Conservation (phyloP, 768 basidiomycete genomes). For the Lactarius quietus region DNA sequence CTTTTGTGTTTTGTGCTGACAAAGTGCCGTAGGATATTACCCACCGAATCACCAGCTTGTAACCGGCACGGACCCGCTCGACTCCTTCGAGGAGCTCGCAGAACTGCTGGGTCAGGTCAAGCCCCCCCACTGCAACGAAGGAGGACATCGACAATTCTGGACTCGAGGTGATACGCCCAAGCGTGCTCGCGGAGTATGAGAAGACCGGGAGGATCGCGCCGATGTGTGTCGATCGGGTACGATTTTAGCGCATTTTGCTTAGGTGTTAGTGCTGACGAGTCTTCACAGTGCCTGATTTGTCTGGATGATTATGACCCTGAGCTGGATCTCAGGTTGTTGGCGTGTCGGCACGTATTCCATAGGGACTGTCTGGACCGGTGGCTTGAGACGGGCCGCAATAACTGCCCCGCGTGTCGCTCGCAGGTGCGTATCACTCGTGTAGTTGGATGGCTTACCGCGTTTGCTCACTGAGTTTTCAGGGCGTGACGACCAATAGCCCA, state of each 20-base stretch:
- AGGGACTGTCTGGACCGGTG: conserved; percentile 68
- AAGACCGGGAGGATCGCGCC: conserved; percentile 37
- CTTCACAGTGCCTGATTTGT: conserved; percentile 71
- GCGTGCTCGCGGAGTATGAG: conserved; percentile 46
- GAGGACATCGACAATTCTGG: conserved; percentile 86
- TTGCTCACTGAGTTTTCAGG: not conserved
- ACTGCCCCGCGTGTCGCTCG: conserved; percentile 87
- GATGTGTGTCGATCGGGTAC: conserved; percentile 78
- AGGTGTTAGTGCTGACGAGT: not conserved
- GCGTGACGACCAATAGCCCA: conserved; percentile 1
- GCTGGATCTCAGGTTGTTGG: conserved; percentile 75
- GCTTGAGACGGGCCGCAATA: conserved; percentile 59
- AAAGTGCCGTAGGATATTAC: conserved; percentile 65
- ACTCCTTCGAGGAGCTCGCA: conserved; percentile 82
- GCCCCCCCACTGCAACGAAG: conserved; percentile 73
- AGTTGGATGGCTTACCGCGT: too few species aligned
- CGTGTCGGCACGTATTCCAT: conserved; percentile 85
- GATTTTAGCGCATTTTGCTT: conserved; percentile 30
- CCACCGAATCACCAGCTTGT: conserved; percentile 87
- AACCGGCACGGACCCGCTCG: conserved; percentile 66
- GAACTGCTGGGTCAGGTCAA: conserved; percentile 81
- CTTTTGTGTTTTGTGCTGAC: not conserved
- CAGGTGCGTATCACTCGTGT: conserved; percentile 42
- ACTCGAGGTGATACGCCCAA: conserved; percentile 62
- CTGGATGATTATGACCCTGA: conserved; percentile 75